These are phyloP conservation scores for Hymenoscyphus infarciens DNA, from an alignment of 2,329 filamentous ascomycete genomes.

Conservation along the genomic window DNA sequence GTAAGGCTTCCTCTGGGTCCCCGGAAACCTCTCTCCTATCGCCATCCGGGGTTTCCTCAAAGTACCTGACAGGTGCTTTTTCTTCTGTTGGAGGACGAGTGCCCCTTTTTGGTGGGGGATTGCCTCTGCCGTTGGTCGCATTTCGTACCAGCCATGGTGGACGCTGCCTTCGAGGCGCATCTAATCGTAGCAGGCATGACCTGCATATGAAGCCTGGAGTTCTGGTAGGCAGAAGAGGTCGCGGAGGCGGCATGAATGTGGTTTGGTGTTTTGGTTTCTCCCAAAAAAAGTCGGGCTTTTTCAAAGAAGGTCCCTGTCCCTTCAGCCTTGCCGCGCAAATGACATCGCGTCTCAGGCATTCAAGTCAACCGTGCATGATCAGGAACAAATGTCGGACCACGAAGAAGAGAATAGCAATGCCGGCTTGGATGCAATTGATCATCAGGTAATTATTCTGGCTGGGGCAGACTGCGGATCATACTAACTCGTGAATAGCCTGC, in stretches of 20 bases:
- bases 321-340: slow-evolving; percentile 13
- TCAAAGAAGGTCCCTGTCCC: not conserved
- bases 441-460: slow-evolving; percentile 28
- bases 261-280: slow-evolving; percentile 14
- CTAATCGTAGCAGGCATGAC: slow-evolving; percentile 33
- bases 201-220: slow-evolving; percentile 34
- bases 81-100: slow-evolving; percentile 1
- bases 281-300: not conserved
- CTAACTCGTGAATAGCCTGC: slow-evolving; percentile 31
- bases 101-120: slow-evolving; percentile 10
- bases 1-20: slow-evolving; percentile 5
- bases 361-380: not conserved
- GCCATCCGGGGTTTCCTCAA: slow-evolving; percentile 32
- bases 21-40: slow-evolving; percentile 23
- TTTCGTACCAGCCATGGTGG: slow-evolving; percentile 27
- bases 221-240: slow-evolving; percentile 27
- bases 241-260: slow-evolving; percentile 34
- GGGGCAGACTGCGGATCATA: not conserved
- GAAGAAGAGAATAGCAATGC: slow-evolving; percentile 26
- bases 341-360: slow-evolving; percentile 21
- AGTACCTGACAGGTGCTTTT: slow-evolving; percentile 24
- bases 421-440: slow-evolving; percentile 33
- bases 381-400: slow-evolving; percentile 32
- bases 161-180: slow-evolving; percentile 17
- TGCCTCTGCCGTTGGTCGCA: slow-evolving; percentile 17